phyloP scores from a whole-genome alignment of 257 asterid species.

The Nicotiana benthamiana region DNA sequence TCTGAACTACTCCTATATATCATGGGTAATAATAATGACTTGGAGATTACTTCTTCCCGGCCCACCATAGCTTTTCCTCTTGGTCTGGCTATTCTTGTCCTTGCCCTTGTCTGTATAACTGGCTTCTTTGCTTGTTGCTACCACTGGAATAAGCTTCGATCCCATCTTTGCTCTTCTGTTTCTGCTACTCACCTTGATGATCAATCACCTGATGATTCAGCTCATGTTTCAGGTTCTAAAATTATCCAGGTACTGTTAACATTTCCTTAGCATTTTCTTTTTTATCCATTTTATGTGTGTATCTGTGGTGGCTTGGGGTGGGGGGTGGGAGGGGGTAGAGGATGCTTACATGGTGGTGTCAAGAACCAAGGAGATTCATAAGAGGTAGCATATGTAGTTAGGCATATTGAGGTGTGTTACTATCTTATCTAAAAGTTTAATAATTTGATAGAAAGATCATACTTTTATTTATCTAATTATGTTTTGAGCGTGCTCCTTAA shows the following conservation, averaged over 20 bases:
- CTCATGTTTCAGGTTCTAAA: neutral
- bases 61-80: neutral
- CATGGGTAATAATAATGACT: too few species aligned
- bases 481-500: too few species aligned
- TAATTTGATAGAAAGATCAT: too few species aligned
- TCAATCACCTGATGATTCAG: neutral
- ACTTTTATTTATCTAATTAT: too few species aligned
- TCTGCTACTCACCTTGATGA: neutral
- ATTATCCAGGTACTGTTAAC: neutral
- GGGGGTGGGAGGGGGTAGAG: accelerated
- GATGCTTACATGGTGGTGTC: too few species aligned
- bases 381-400: too few species aligned
- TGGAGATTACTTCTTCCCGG: neutral
- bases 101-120: neutral
- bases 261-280: neutral
- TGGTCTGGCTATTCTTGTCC: neutral
- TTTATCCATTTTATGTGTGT: too few species aligned
- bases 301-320: too few species aligned
- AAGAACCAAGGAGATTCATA: too few species aligned
- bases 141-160: neutral
- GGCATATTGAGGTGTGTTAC: too few species aligned
- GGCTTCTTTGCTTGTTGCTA: neutral
- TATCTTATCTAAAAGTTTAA: too few species aligned
- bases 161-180: neutral
- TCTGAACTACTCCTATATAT: too few species aligned